These are phyloP conservation scores for Citrullus amarus DNA, from an alignment of 306 rosid species.

Conservation along the genomic window DNA sequence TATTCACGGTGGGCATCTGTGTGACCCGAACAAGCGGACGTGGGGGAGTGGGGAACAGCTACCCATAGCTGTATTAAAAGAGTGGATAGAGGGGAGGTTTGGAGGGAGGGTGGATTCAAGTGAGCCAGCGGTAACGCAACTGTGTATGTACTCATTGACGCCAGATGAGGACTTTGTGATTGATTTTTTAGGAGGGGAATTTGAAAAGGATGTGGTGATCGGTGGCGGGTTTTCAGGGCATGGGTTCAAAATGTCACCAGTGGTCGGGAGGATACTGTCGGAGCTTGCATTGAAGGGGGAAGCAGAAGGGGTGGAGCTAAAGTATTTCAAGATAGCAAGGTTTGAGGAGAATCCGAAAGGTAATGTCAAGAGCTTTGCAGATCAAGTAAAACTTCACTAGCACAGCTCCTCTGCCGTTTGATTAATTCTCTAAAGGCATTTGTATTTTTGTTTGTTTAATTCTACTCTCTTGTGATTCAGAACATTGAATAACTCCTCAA, in stretches of 20 bases:
- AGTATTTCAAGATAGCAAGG: conserved; percentile 40
- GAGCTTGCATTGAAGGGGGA: conserved; percentile 47
- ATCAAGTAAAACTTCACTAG: neutral
- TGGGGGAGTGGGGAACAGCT: conserved; percentile 41
- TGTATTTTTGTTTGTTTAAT: neutral
- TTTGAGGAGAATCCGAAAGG: conserved; percentile 38
- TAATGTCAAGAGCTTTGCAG: conserved; percentile 21
- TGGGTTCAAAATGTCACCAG: conserved; percentile 90
- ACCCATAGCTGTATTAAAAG: conserved; percentile 24
- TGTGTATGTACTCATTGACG: conserved; percentile 76
- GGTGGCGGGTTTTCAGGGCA: conserved; percentile 95
- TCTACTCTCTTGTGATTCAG: neutral
- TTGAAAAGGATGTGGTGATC: conserved; percentile 51
- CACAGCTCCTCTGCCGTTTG: neutral
- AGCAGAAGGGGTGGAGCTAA: conserved; percentile 45
- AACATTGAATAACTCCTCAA: neutral
- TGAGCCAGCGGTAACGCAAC: conserved; percentile 42
- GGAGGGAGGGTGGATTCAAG: conserved; percentile 41
- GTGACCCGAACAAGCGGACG: conserved; percentile 63
- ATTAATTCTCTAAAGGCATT: neutral
- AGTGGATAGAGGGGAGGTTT: conserved; percentile 44
- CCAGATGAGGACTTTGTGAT: conserved; percentile 73
- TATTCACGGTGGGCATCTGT: conserved; percentile 46
- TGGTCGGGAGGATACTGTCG: conserved; percentile 45
- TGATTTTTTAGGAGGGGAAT: conserved; percentile 72